These are phyloP conservation scores for Aspergillus terreus DNA, from an alignment of 2,329 filamentous ascomycete species.

Conservation along the genomic window DNA sequence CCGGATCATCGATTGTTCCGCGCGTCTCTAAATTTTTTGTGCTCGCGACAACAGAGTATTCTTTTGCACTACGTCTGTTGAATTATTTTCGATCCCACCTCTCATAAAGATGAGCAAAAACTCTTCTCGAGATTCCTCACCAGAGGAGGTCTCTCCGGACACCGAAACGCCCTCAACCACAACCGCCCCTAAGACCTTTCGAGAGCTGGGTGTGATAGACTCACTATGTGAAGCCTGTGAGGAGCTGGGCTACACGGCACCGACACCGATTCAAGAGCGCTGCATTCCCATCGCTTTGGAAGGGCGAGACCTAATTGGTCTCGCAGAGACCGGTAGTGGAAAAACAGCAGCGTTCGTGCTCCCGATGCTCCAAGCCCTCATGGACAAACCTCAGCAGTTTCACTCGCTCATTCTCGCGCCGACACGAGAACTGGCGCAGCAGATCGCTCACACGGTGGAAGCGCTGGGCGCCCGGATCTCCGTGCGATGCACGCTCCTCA, in stretches of 20 bases:
- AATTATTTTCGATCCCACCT: too few species aligned
- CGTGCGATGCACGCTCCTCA: constrained; percentile 80
- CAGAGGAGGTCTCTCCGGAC: too few species aligned
- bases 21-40: too few species aligned
- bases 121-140: too few species aligned
- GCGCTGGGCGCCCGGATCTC: constrained; percentile 81
- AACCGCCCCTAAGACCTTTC: constrained; percentile 43
- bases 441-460: constrained; percentile 85
- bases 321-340: constrained; percentile 92
- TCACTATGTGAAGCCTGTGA: constrained; percentile 85
- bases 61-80: too few species aligned
- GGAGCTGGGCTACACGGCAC: constrained; percentile 73
- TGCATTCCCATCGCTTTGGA: constrained; percentile 77
- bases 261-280: constrained; percentile 85
- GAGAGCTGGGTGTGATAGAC: constrained; percentile 70
- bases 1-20: too few species aligned
- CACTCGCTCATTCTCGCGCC: constrained; percentile 90
- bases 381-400: constrained; percentile 79
- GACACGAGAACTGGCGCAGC: constrained; percentile 86
- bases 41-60: too few species aligned
- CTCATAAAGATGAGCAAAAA: too few species aligned
- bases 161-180: too few species aligned
- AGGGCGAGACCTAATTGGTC: constrained; percentile 82
- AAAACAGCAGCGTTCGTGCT: constrained; percentile 95
- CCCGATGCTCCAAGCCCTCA: constrained; percentile 84